Percentiles rank a stretch among this genome's conserved stretches.
phyloP scores from a whole-genome alignment of 768 basidiomycete species.

The Lyophyllum shimeji region DNA sequence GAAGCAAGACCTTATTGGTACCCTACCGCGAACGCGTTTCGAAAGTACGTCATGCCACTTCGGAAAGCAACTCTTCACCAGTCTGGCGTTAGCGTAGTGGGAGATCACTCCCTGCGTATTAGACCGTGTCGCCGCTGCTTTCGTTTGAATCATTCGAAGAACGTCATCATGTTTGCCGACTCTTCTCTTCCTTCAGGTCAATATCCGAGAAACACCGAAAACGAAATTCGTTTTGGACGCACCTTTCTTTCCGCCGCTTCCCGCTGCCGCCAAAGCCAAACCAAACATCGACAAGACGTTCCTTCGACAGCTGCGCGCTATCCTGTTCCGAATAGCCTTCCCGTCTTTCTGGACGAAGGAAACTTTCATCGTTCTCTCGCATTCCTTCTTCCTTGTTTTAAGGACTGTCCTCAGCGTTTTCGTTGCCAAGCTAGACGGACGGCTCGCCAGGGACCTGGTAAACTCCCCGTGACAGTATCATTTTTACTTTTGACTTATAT shows the following conservation, averaged over 20 bases:
- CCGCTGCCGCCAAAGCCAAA: constrained; percentile 41
- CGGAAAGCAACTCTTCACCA: too few relatives aligned
- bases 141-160: background rate
- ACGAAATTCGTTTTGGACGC: constrained; percentile 52
- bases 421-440: constrained; percentile 87
- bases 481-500: background rate
- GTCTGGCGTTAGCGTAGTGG: too few relatives aligned
- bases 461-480: constrained; percentile 10
- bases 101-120: too few relatives aligned
- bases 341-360: constrained; percentile 68
- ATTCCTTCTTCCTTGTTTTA: constrained; percentile 83
- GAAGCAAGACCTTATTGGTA: constrained; percentile 63
- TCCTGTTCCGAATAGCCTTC: constrained; percentile 70
- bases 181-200: constrained; percentile 29
- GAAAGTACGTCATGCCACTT: constrained; percentile 43
- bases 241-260: constrained; percentile 60
- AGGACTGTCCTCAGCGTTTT: constrained; percentile 86
- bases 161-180: background rate
- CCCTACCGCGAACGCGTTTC: constrained; percentile 64
- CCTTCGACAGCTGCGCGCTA: constrained; percentile 68
- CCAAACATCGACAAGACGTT: constrained; percentile 71
- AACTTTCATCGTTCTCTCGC: constrained; percentile 66
- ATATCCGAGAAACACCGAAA: constrained; percentile 46
- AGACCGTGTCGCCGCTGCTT: background rate
- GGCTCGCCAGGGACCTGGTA: constrained; percentile 86